Percentiles rank a stretch among this genome's conserved stretches.
These are phyloP conservation scores for Fusarium praegraminearum DNA, from an alignment of 2,329 filamentous ascomycete species.

Conservation along the genomic window DNA sequence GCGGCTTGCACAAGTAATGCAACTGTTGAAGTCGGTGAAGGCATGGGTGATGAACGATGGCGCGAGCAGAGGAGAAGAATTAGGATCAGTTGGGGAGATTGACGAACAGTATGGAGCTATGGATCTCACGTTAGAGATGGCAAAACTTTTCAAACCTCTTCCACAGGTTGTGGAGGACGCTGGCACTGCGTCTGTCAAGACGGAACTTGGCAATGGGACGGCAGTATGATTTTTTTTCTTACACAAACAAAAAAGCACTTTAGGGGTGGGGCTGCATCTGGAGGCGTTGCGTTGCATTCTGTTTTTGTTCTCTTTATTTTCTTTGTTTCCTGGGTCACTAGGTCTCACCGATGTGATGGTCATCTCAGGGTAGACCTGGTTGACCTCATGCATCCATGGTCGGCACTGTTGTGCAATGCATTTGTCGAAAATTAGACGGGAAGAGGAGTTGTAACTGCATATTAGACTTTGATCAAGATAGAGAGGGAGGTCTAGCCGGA, in stretches of 20 bases:
- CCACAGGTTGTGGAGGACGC: constrained; percentile 59
- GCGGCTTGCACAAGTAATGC: constrained; percentile 70
- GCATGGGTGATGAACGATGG: constrained; percentile 72
- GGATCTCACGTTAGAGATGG: constrained; percentile 77
- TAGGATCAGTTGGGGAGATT: constrained; percentile 76
- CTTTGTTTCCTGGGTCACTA: constrained; percentile 44
- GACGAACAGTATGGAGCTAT: constrained; percentile 73
- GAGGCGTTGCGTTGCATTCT: constrained; percentile 57
- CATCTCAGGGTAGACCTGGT: constrained; percentile 38
- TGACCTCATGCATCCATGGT: constrained; percentile 49
- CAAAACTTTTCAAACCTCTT: constrained; percentile 75
- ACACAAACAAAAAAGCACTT: constrained; percentile 49
- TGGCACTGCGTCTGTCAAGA: constrained; percentile 58
- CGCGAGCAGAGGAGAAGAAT: constrained; percentile 72
- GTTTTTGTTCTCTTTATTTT: constrained; percentile 47
- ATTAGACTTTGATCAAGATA: constrained; percentile 57
- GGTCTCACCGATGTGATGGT: constrained; percentile 39
- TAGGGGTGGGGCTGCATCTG: constrained; percentile 54
- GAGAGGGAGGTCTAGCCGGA: constrained; percentile 50
- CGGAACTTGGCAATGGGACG: constrained; percentile 52
- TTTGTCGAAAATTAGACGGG: constrained; percentile 54
- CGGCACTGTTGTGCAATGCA: constrained; percentile 52
- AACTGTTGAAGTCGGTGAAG: constrained; percentile 70
- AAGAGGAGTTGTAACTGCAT: constrained; percentile 55
- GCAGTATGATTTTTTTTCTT: constrained; percentile 51